Conservation (phyloP, 75 land plant species). For the Cunninghamia lanceolata region DNA sequence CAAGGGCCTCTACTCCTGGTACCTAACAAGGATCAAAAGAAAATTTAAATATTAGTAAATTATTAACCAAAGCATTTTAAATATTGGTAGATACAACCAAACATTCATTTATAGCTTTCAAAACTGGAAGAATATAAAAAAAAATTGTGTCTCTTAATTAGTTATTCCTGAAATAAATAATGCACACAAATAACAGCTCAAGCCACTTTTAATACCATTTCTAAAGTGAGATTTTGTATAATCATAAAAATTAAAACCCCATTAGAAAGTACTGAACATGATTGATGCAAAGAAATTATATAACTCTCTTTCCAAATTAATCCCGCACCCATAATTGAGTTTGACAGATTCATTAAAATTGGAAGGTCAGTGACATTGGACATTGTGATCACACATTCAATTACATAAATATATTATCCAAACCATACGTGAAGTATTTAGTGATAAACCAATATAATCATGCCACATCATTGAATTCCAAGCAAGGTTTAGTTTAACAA, state of each 20-base stretch:
- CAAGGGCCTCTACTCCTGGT: conserved; percentile 77
- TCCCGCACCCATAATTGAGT: neutral
- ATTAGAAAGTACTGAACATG: neutral
- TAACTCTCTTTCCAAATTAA: neutral
- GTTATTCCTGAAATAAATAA: neutral
- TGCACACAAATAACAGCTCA: neutral
- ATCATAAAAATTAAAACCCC: neutral
- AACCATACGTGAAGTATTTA: neutral
- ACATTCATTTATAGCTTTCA: neutral
- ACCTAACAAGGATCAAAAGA: conserved; percentile 33
- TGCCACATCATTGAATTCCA: neutral
- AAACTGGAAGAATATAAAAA: neutral
- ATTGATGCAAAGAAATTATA: neutral
- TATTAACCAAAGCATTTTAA: neutral
- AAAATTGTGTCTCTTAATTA: neutral
- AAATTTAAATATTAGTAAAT: neutral
- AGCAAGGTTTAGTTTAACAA: neutral
- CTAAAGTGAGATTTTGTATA: neutral
- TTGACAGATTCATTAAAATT: neutral
- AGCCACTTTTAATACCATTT: neutral
- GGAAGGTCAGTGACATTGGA: neutral
- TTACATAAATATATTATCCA: neutral
- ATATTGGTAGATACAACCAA: neutral
- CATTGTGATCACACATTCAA: neutral
- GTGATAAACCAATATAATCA: neutral